Percentiles rank a stretch among this genome's conserved stretches.
Conservation (phyloP, 1,139 yeast genomes). For the Yamadazyma kanchanaburiensis region DNA sequence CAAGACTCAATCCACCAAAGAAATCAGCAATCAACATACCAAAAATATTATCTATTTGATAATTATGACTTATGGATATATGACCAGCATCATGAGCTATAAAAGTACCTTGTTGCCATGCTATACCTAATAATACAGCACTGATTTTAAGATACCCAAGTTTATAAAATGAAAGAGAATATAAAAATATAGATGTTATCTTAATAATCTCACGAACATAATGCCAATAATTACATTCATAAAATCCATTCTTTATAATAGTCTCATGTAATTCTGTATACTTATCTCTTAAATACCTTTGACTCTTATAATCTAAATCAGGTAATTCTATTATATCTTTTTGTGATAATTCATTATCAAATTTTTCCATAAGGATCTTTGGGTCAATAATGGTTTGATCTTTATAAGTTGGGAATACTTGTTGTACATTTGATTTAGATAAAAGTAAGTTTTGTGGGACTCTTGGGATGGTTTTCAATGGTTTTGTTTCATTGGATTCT, state of each 20-base stretch:
- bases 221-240: constrained; percentile 69
- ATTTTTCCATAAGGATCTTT: constrained; percentile 48
- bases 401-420: constrained; percentile 32
- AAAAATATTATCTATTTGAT: constrained; percentile 70
- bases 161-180: constrained; percentile 49
- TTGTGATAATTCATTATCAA: constrained; percentile 53
- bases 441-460: constrained; percentile 49
- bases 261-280: constrained; percentile 61
- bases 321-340: constrained; percentile 59
- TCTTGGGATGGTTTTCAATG: constrained; percentile 39
- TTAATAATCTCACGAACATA: constrained; percentile 67
- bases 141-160: constrained; percentile 47
- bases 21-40: constrained; percentile 75
- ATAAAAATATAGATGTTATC: constrained; percentile 50
- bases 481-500: constrained; percentile 16
- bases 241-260: constrained; percentile 56
- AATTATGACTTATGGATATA: constrained; percentile 75
- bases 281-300: constrained; percentile 49
- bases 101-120: constrained; percentile 89
- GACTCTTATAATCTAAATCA: constrained; percentile 64
- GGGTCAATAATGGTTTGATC: constrained; percentile 51
- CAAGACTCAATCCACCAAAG: constrained; percentile 83
- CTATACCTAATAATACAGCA: constrained; percentile 66
- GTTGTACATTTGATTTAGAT: constrained; percentile 31
- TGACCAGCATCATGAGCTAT: constrained; percentile 93